phyloP scores from a whole-genome alignment of 306 rosid species.

The Casuarina glauca region DNA sequence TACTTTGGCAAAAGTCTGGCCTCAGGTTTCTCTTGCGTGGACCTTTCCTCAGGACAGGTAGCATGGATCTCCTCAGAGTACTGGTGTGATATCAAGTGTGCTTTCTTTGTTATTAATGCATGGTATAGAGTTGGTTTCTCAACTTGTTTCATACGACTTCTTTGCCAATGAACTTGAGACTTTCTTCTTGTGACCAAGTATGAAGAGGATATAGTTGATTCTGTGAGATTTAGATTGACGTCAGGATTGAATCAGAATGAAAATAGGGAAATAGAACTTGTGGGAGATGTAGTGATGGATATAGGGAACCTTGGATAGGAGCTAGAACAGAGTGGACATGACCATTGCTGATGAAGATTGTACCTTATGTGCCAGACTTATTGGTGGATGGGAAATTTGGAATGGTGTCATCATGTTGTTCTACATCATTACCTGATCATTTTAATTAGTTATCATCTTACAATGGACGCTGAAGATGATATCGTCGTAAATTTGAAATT shows the following conservation, averaged over 20 bases:
- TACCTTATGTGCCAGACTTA: too few relatives aligned
- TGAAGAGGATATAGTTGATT: not conserved
- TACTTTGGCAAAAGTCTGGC: not conserved
- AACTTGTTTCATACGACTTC: too few relatives aligned
- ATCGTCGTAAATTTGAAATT: not conserved
- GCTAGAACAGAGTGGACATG: too few relatives aligned
- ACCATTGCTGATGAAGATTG: too few relatives aligned
- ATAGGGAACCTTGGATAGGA: too few relatives aligned
- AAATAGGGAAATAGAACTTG: not conserved
- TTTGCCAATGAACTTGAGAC: not conserved
- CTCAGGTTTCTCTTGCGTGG: not conserved
- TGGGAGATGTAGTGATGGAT: not conserved
- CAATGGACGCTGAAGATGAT: not conserved
- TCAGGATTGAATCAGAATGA: not conserved
- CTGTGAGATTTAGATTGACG: not conserved
- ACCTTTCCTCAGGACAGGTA: not conserved
- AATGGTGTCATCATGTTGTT: not conserved
- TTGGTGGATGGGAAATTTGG: not conserved
- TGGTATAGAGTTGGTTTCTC: not conserved
- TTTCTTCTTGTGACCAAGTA: not conserved
- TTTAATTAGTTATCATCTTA: not conserved
- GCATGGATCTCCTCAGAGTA: not conserved
- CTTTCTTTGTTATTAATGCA: not conserved
- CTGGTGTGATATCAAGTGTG: not conserved
- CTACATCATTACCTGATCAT: too few relatives aligned